Conservation (phyloP, 2,329 filamentous ascomycete genomes). For the Ophiocordyceps camponoti-rufipedis region DNA sequence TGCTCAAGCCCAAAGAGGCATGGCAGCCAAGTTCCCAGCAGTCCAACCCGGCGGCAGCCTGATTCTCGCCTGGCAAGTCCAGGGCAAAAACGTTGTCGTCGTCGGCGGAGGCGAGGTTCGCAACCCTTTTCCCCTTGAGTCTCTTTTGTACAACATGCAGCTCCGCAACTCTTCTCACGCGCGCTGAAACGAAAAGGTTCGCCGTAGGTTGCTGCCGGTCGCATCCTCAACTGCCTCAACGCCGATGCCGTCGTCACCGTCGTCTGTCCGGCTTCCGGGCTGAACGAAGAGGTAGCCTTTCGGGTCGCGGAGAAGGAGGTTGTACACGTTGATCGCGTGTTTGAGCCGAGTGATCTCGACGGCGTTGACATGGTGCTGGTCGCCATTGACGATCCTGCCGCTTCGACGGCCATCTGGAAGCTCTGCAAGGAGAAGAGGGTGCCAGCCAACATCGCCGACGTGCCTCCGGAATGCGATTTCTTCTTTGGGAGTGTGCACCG, state of each 20-base stretch:
- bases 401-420: constrained; percentile 84
- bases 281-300: constrained; percentile 77
- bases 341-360: constrained; percentile 75
- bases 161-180: background rate
- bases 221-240: constrained; percentile 86
- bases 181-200: background rate
- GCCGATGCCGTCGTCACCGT: constrained; percentile 84
- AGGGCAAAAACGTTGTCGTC: constrained; percentile 74
- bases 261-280: constrained; percentile 58
- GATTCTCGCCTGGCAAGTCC: constrained; percentile 91
- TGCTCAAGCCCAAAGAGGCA: constrained; percentile 8
- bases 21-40: constrained; percentile 44
- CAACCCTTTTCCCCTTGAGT: background rate
- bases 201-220: constrained; percentile 73
- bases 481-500: constrained; percentile 95
- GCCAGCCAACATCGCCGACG: constrained; percentile 89
- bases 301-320: constrained; percentile 62
- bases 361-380: constrained; percentile 73
- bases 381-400: constrained; percentile 80
- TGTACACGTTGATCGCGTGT: constrained; percentile 63
- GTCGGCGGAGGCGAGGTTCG: constrained; percentile 86
- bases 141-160: background rate
- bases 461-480: constrained; percentile 92
- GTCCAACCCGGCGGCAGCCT: constrained; percentile 83
- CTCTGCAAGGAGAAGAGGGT: constrained; percentile 74